Evolutionary conservation across 345 rosid species (phyloP).

Genomic region (Salix koriyanagi): DNA sequence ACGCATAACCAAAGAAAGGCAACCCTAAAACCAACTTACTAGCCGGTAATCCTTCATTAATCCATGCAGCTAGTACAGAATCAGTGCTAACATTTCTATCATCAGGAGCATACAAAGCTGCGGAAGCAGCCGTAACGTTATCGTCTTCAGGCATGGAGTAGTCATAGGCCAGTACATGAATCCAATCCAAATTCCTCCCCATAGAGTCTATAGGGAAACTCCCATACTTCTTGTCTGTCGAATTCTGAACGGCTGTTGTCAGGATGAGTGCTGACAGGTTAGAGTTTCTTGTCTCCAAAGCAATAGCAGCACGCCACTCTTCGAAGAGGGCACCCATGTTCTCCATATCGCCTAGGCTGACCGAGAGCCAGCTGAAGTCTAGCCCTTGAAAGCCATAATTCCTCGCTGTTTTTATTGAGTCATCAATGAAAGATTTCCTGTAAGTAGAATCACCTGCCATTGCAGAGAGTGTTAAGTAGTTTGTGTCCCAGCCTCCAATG

Average conservation of each 20-base stretch:
- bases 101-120: slow-evolving; percentile 20
- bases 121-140: slow-evolving; percentile 21
- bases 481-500: neutral
- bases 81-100: slow-evolving; percentile 12
- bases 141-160: slow-evolving; percentile 20
- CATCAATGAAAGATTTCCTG: slow-evolving; percentile 18
- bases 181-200: slow-evolving; percentile 26
- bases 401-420: slow-evolving; percentile 21
- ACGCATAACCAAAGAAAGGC: slow-evolving; percentile 33
- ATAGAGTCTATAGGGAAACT: slow-evolving; percentile 18
- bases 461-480: slow-evolving; percentile 1
- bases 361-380: slow-evolving; percentile 29
- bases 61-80: slow-evolving; percentile 24
- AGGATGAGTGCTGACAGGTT: neutral
- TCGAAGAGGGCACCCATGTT: slow-evolving; percentile 15
- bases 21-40: slow-evolving; percentile 28
- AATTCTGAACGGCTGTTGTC: slow-evolving; percentile 1
- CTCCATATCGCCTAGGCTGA: neutral
- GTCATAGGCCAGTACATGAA: slow-evolving; percentile 22
- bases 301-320: slow-evolving; percentile 26
- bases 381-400: slow-evolving; percentile 26
- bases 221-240: neutral
- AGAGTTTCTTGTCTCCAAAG: slow-evolving; percentile 14
- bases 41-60: slow-evolving; percentile 21
- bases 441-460: slow-evolving; percentile 10